Evolutionary conservation across 768 basidiomycete species (phyloP), one percentile per base, ranked within the genome.

Genomic region (Pisolithus marmoratus): DNA sequence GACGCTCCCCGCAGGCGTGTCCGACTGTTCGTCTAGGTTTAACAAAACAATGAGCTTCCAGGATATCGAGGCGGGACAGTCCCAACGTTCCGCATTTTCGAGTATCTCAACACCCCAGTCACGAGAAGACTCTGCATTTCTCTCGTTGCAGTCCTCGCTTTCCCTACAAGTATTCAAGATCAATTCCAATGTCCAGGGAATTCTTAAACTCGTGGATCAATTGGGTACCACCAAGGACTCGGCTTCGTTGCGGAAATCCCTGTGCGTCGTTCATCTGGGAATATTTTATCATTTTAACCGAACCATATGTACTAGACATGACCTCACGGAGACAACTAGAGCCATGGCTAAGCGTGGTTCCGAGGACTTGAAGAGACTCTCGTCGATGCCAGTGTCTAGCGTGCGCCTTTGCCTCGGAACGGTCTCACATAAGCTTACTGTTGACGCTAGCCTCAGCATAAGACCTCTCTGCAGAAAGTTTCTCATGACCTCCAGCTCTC

Each of bases 111-210:
- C 57, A 1, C 68, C 76, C 53, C 74, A 72, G 54, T 70, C 72
- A 19, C 70, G 61, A 38, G 84, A 89, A 63, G 91, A 94, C 69
- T 77, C 81, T 7, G 77, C 85, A 4, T 97, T 95, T 67, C 71
- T 78, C 9, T 76, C 74, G 29, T 72, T 94, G 15, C 92, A 93
- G 63, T 83, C 81, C 3, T 90, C 90, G 14, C 70, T 93, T 54
- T 87, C 87, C 1, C 77, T 98, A 6, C 94, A 98, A 67, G 91
- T 95, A 52, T 97, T 98, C 85, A 98, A 98, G 81, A 93, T 98
- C 74, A 94, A 95, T 62, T 82, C 90, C 53, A 99, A 99, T 70
- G 93, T 97, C 3, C 91, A 95, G 63, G 95, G 90, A 15, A 94
- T 99, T 46, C 69, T 92, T 60, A 91, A 90, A 70, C 78, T 94